These are phyloP conservation scores for Gossypium bickii DNA, from an alignment of 345 rosid species.

Conservation along the genomic window DNA sequence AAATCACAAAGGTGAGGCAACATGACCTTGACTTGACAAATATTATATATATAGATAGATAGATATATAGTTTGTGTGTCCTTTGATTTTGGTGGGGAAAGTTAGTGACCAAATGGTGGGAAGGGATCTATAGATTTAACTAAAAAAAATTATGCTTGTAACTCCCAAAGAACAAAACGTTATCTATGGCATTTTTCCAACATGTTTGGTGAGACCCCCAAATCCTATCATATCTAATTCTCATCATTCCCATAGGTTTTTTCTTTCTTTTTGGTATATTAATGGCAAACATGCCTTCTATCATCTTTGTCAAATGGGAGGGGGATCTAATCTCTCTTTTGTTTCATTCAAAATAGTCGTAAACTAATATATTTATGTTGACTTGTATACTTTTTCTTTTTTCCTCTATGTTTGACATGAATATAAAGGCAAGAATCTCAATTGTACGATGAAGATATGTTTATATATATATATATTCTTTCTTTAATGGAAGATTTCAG, in stretches of 20 bases:
- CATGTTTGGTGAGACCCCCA: constrained; percentile 26
- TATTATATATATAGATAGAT: too few relatives aligned
- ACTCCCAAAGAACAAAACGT: not conserved
- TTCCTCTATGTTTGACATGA: not conserved
- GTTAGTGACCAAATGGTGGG: not conserved
- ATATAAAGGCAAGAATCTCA: not conserved
- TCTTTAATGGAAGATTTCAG: not conserved
- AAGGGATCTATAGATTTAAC: not conserved
- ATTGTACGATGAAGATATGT: not conserved
- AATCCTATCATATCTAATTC: constrained; percentile 32
- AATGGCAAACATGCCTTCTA: not conserved
- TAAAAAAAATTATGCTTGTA: not conserved
- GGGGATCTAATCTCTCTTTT: not conserved
- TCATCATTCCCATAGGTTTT: constrained; percentile 26
- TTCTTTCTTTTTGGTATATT: not conserved
- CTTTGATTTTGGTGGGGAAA: not conserved
- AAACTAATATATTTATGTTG: not conserved
- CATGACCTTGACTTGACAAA: not conserved
- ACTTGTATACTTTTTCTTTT: not conserved
- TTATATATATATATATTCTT: not conserved
- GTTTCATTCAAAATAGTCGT: not conserved
- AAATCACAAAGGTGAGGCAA: not conserved
- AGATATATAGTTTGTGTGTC: not conserved
- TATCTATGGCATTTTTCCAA: not conserved
- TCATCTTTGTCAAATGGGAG: not conserved